Evolutionary conservation across 768 basidiomycete genomes (phyloP), one percentile per base, ranked within the genome.

Genomic region (Tulasnella sp.): DNA sequence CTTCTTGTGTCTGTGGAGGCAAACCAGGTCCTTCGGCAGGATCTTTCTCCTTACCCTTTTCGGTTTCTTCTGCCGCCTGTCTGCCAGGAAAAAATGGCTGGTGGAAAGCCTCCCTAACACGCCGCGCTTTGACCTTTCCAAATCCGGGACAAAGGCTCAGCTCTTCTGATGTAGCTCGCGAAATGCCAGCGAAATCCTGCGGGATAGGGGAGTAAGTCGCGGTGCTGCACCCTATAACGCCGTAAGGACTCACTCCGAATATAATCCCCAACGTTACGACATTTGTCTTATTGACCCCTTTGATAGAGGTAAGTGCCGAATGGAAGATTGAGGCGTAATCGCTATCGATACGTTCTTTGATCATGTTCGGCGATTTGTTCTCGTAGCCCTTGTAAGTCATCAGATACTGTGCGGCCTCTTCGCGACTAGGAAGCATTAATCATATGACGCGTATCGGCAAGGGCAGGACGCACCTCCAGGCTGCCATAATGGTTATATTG

Each of bases 221-320:
- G n/a, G n/a, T n/a, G n/a, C n/a, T n/a, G n/a, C n/a, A n/a, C n/a
- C n/a, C n/a, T n/a, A n/a, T n/a, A n/a, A n/a, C n/a, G n/a, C n/a
- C n/a, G n/a, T n/a, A 29, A 75, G n/a, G n/a, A n/a, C 83, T 57
- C 71, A 97, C 94, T 34, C 92, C 93, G 63, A 93, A 83, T 15
- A 88, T 84, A 2, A 83, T 83, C 19, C 88, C 79, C 39, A 99
- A 73, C 3, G 94, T 98, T 69, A 89, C 83, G 1, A 93, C 90
- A 64, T 99, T 94, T 3, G 94, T 98, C 74, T 94, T 96, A 71
- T 98, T 98, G 61, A 99, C 89, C 63, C 87, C 90, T 66, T 79
- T 84, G 64, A 98, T 87, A 62, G 80, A 81, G 1, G 94, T 98
- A 25, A 99, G 74, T 1, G 87, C 78, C 17, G 80, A 79, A 56